Evolutionary conservation across 2,329 filamentous ascomycete genomes (phyloP), one percentile per base, ranked within the genome.

Genomic region (Plenodomus tracheiphilus): DNA sequence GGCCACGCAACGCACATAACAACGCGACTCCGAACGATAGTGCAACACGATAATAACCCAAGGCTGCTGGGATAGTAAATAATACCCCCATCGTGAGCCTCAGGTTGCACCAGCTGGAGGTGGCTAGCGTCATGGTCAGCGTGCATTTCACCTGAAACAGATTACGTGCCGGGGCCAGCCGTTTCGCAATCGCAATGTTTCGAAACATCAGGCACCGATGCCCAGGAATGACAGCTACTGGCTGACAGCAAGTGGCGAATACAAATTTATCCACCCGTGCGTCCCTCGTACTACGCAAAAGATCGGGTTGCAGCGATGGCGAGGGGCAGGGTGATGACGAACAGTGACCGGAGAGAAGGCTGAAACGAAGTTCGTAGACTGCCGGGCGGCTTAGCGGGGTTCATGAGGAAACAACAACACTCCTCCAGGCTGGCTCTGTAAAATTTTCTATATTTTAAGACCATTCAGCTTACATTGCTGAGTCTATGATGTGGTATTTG

Each of bases 141-240:
- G 45, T 41, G 51, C 52, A 58, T 48, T 64, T 64, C 61, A 63
- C 63, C 63, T 64, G 61, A 66, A 66, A 59, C 62, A 38, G 37
- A 32, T 28, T 30, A 39, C 42, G 39, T 22, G 20, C 47, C 39
- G 41, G 45, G 46, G 42, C 22, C 50, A 41, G 44, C 48, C 40
- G 47, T 55, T 57, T 56, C 41, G 47, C 35, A 40, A 46, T 42
- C 41, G 41, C 36, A 52, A 56, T 57, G 62, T 64, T 63, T 64
- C 59, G 58, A 60, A 47, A 42, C 43, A 19, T 32, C 37, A 49
- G 41, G 47, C 51, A 41, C 39, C 46, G 17, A 50, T 43, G 48
- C 49, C 51, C 39, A 47, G 25, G 40, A 39, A 44, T 46, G 43
- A 38, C 40, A 39, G 17, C 34, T 41, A 53, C 49, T 49, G 51